Percentiles rank a stretch among this genome's conserved stretches.
Evolutionary conservation across 805 yeast genomes (phyloP).

Genomic region (Myxozyma kluyveri): DNA sequence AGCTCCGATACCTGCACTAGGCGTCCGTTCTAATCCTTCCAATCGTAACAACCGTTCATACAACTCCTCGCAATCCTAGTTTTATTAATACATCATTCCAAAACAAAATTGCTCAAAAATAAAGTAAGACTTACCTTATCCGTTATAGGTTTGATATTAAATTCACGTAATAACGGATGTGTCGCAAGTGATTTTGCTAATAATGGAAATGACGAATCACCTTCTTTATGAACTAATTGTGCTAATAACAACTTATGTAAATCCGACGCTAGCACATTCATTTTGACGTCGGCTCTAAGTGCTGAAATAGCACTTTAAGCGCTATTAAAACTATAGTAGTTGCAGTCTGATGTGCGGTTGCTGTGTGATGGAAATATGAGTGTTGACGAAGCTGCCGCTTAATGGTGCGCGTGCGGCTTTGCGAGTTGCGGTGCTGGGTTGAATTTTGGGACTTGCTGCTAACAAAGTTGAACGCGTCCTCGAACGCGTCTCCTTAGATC

Average conservation of each 20-base stretch:
- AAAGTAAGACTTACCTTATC: constrained; percentile 14
- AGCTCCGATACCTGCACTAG: constrained; percentile 22
- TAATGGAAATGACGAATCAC: constrained; percentile 29
- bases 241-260: constrained; percentile 31
- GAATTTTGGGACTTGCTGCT: too few species aligned
- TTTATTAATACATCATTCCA: neutral
- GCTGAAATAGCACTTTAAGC: too few species aligned
- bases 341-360: too few species aligned
- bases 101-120: neutral
- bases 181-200: constrained; percentile 26
- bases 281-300: too few species aligned
- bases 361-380: too few species aligned
- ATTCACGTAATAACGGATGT: constrained; percentile 30
- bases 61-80: constrained; percentile 28
- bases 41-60: constrained; percentile 17
- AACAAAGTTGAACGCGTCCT: too few species aligned
- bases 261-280: constrained; percentile 15
- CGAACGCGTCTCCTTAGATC: too few species aligned
- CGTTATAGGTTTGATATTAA: constrained; percentile 15
- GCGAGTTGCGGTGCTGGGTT: too few species aligned
- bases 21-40: constrained; percentile 24
- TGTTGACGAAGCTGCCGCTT: neutral
- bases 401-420: too few species aligned
- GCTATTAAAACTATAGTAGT: too few species aligned
- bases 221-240: constrained; percentile 31